Evolutionary conservation across 2,329 filamentous ascomycete genomes (phyloP).

Genomic region (Fusarium secorum): DNA sequence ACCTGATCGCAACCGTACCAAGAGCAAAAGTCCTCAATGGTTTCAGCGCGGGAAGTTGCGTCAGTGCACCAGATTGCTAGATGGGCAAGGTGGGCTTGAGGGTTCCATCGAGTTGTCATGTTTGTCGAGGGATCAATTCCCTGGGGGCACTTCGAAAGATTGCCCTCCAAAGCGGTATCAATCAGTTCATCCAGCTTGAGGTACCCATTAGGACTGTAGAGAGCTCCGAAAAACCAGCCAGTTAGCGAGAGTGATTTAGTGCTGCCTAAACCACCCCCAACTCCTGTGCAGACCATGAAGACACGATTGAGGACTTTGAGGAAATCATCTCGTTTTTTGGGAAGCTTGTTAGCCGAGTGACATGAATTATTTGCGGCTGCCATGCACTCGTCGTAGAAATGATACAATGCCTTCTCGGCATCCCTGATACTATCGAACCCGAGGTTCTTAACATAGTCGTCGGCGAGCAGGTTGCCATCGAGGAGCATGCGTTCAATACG

Average conservation of each 20-base stretch:
- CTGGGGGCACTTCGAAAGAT: not conserved
- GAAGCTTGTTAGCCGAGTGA: not conserved
- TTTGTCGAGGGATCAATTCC: not conserved
- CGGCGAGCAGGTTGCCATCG: conserved; percentile 21
- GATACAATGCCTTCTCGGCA: not conserved
- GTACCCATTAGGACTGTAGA: rapidly evolving
- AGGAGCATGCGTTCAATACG: conserved; percentile 30
- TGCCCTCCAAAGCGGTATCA: not conserved
- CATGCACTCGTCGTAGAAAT: not conserved
- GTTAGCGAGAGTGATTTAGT: not conserved
- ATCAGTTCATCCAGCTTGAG: not conserved
- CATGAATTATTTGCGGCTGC: not conserved
- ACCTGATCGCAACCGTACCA: rapidly evolving
- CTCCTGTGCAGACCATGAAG: not conserved
- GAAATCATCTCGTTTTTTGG: not conserved
- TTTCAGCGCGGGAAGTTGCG: not conserved
- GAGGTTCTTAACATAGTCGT: not conserved
- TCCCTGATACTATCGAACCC: rapidly evolving
- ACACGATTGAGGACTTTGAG: not conserved
- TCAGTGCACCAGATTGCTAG: not conserved
- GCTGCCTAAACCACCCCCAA: not conserved
- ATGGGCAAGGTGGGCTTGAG: not conserved
- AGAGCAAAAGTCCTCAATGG: not conserved
- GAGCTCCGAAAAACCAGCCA: rapidly evolving
- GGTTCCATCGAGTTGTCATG: not conserved